Percentiles rank a stretch among this genome's conserved stretches.
Conservation (phyloP, 305 asterid species). For the Fraxinus paxiana region DNA sequence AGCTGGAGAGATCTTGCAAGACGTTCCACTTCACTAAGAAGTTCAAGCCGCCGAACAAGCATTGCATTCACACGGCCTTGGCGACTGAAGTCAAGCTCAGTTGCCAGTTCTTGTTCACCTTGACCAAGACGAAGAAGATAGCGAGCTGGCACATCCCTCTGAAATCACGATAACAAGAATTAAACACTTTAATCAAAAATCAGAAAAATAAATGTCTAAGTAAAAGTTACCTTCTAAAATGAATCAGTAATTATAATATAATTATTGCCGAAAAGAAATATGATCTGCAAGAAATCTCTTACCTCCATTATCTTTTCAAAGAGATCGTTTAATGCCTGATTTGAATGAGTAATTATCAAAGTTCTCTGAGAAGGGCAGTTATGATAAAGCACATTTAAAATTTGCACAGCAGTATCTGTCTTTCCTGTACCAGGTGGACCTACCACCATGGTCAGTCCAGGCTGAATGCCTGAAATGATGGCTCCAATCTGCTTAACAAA, state of each 20-base stretch:
- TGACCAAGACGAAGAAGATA: conserved; percentile 98
- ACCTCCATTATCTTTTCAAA: conserved; percentile 99
- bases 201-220: neutral
- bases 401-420: conserved; percentile 97
- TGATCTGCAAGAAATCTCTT: conserved; percentile 4
- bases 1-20: conserved; percentile 85
- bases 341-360: conserved; percentile 91
- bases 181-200: neutral
- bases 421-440: conserved; percentile 99
- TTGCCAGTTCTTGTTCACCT: conserved; percentile 97
- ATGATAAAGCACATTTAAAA: conserved; percentile 89
- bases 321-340: conserved; percentile 94
- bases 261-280: neutral
- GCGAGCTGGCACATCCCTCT: conserved; percentile 99
- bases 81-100: conserved; percentile 96
- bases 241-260: neutral
- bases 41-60: conserved; percentile 90
- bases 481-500: conserved; percentile 65
- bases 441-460: conserved; percentile 96
- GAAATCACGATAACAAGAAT: conserved; percentile 20
- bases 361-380: conserved; percentile 99
- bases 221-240: conserved; percentile 5
- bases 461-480: conserved; percentile 85
- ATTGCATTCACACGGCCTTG: conserved; percentile 99
- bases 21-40: conserved; percentile 90